These are phyloP conservation scores for Echites panduratus DNA, from an alignment of 257 asterid species.

Conservation along the genomic window DNA sequence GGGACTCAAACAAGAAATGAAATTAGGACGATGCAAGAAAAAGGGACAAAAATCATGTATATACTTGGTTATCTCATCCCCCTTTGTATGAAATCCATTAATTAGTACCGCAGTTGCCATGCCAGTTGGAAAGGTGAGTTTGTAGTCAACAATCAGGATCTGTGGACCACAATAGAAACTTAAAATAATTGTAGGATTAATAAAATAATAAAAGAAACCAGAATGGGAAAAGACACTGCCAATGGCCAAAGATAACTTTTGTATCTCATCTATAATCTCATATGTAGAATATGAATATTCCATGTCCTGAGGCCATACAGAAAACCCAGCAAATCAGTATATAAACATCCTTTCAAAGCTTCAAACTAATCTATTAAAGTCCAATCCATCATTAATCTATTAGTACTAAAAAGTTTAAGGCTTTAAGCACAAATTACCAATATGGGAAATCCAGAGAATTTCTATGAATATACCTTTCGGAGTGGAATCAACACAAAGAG, in stretches of 20 bases:
- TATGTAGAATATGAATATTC: neutral
- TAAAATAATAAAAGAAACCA: neutral
- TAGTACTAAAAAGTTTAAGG: too few relatives aligned
- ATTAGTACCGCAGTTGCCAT: constrained; percentile 95
- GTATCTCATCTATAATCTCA: neutral
- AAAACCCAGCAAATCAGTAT: neutral
- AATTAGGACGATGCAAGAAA: too few relatives aligned
- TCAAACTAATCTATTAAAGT: too few relatives aligned
- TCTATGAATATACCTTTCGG: constrained; percentile 42
- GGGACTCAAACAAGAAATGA: neutral
- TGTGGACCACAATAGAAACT: constrained; percentile 27
- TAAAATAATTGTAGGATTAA: neutral
- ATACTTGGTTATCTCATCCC: constrained; percentile 69
- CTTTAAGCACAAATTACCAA: too few relatives aligned
- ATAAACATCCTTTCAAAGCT: too few relatives aligned
- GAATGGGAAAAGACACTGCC: too few relatives aligned
- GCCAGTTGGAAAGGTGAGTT: constrained; percentile 87
- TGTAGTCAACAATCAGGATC: constrained; percentile 83
- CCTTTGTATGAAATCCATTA: constrained; percentile 74
- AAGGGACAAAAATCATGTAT: too few relatives aligned
- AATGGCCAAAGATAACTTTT: neutral
- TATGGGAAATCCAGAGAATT: too few relatives aligned
- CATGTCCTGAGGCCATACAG: neutral
- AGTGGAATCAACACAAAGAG: constrained; percentile 84
- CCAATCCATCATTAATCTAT: too few relatives aligned